These are phyloP conservation scores for Trametes cubensis DNA, from an alignment of 768 basidiomycete genomes.

Conservation along the genomic window DNA sequence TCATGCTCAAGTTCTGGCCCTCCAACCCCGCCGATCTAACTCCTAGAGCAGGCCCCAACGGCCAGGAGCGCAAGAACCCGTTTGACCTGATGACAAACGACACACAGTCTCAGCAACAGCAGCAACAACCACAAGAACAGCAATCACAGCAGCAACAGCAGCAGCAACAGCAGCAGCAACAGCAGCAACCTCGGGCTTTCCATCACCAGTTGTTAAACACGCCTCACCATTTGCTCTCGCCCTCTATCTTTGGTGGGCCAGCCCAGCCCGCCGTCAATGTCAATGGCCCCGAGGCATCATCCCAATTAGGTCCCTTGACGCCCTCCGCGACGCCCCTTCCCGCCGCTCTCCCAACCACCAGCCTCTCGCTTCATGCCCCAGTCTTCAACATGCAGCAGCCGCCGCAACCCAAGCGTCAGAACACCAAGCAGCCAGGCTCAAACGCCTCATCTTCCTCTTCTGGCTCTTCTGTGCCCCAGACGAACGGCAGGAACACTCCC, in stretches of 20 bases:
- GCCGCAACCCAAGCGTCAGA: slow-evolving; percentile 46
- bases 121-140: slow-evolving; percentile 36
- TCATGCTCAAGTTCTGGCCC: slow-evolving; percentile 75
- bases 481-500: slow-evolving; percentile 21
- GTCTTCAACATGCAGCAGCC: slow-evolving; percentile 78
- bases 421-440: slow-evolving; percentile 33
- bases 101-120: slow-evolving; percentile 33
- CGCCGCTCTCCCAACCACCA: slow-evolving; percentile 55
- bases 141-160: slow-evolving; percentile 18
- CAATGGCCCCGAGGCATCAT: slow-evolving; percentile 44
- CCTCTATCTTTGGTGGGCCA: slow-evolving; percentile 28
- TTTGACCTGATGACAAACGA: slow-evolving; percentile 52
- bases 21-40: slow-evolving; percentile 47
- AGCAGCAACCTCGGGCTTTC: slow-evolving; percentile 20
- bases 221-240: slow-evolving; percentile 26
- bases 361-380: slow-evolving; percentile 83
- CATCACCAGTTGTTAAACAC: slow-evolving; percentile 8
- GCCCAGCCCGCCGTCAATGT: slow-evolving; percentile 45
- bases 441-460: slow-evolving; percentile 28
- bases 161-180: slow-evolving; percentile 8
- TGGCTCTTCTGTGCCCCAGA: slow-evolving; percentile 32
- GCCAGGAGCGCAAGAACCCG: slow-evolving; percentile 56
- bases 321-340: slow-evolving; percentile 36
- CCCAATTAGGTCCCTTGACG: slow-evolving; percentile 45
- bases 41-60: slow-evolving; percentile 50